A percentile compares a stretch with the other conserved stretches of the same genome.
phyloP scores from a whole-genome alignment of 305 asterid genomes.

The Euphrasia arctica region DNA sequence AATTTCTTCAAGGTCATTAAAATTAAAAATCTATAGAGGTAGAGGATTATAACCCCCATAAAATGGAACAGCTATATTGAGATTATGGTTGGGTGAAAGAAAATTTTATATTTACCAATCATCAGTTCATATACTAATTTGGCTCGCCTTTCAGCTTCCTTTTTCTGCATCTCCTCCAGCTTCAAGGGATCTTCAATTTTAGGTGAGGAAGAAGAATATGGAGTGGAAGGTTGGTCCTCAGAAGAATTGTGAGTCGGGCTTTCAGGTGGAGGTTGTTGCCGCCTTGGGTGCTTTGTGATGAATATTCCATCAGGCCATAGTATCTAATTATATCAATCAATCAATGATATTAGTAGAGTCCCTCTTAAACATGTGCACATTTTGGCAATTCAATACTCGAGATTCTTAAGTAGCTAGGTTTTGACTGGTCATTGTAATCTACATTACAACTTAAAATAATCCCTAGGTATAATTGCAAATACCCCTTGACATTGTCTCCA shows the following conservation, averaged over 20 bases:
- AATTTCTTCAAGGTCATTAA: slow-evolving; percentile 20
- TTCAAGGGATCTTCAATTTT: slow-evolving; percentile 43
- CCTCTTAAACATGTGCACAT: slow-evolving; percentile 21
- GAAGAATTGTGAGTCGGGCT: slow-evolving; percentile 43
- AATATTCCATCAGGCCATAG: slow-evolving; percentile 98
- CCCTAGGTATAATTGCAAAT: background rate
- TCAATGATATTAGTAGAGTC: slow-evolving; percentile 22
- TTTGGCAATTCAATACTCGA: slow-evolving; percentile 2
- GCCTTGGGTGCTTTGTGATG: slow-evolving; percentile 90
- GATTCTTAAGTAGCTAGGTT: slow-evolving; percentile 2
- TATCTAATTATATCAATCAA: slow-evolving; percentile 43
- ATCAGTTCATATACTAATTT: slow-evolving; percentile 69
- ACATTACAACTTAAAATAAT: background rate
- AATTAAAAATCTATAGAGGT: slow-evolving; percentile 16
- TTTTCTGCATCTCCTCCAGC: slow-evolving; percentile 57
- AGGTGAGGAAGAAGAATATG: slow-evolving; percentile 44
- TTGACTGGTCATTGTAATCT: background rate
- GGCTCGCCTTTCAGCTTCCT: slow-evolving; percentile 83
- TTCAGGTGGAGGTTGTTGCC: slow-evolving; percentile 56
- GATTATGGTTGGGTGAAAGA: slow-evolving; percentile 15
- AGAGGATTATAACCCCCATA: background rate
- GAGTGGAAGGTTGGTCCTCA: slow-evolving; percentile 39
- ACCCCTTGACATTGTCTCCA: background rate
- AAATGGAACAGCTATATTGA: slow-evolving; percentile 2
- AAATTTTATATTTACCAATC: slow-evolving; percentile 56